A percentile compares a stretch with the other conserved stretches of the same genome.
phyloP scores from a whole-genome alignment of 2,329 filamentous ascomycete genomes.

The Monosporascus sp. region DNA sequence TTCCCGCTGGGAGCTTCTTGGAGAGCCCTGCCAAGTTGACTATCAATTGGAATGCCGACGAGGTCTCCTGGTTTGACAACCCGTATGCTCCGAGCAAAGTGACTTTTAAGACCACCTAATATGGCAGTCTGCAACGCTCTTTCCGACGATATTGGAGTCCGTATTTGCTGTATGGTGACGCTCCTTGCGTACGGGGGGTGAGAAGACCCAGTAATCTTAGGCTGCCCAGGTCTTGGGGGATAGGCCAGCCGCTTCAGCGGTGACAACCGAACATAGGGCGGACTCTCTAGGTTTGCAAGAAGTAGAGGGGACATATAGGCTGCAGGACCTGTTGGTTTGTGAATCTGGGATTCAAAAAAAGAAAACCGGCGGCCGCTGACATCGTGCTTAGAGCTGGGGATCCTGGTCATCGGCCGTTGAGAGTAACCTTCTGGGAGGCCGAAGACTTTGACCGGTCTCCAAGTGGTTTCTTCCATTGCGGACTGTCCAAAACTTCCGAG shows the following conservation, averaged over 20 bases:
- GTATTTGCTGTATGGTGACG: constrained; percentile 81
- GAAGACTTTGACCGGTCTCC: constrained; percentile 84
- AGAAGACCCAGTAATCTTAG: constrained; percentile 49
- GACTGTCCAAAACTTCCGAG: constrained; percentile 61
- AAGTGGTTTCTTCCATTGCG: constrained; percentile 57
- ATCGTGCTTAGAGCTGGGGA: constrained; percentile 48
- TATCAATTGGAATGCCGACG: constrained; percentile 84
- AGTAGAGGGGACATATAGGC: constrained; percentile 81
- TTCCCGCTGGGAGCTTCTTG: constrained; percentile 61
- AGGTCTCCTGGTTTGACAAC: constrained; percentile 83
- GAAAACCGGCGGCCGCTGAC: constrained; percentile 46
- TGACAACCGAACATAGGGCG: constrained; percentile 73
- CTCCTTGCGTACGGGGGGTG: constrained; percentile 61
- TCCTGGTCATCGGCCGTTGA: constrained; percentile 54
- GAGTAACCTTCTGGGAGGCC: constrained; percentile 75
- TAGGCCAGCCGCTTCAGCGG: constrained; percentile 53
- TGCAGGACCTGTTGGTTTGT: constrained; percentile 50
- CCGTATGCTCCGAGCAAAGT: constrained; percentile 79
- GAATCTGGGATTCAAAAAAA: constrained; percentile 65
- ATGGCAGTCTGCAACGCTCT: constrained; percentile 78
- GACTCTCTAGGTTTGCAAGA: constrained; percentile 75
- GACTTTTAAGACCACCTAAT: constrained; percentile 77
- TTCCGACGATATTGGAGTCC: constrained; percentile 84
- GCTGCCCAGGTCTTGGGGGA: constrained; percentile 45
- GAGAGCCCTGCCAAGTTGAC: constrained; percentile 72